A percentile compares a stretch with the other conserved stretches of the same genome.
Evolutionary conservation across 2,329 filamentous ascomycete genomes (phyloP).

Genomic region (Endoconidiophora laricicola): DNA sequence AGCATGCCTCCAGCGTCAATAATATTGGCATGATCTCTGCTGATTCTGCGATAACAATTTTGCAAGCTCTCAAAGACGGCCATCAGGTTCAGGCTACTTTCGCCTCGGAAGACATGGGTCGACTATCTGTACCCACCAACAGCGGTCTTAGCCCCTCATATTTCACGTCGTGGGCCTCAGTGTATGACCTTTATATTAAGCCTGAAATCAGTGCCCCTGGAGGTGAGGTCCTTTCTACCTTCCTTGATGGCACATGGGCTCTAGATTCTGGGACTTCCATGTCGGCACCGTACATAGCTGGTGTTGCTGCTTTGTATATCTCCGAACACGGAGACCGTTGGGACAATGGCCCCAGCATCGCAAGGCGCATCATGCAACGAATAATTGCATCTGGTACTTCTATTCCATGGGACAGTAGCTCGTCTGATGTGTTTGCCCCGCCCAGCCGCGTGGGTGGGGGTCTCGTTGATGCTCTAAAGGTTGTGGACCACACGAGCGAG

Average conservation of each 20-base stretch:
- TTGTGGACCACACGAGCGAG: constrained; percentile 24
- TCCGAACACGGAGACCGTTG: constrained; percentile 25
- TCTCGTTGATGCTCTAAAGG: constrained; percentile 29
- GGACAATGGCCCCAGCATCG: constrained; percentile 15
- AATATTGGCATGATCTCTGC: neutral
- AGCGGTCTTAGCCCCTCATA: neutral
- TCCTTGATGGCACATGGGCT: constrained; percentile 23
- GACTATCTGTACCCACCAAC: neutral
- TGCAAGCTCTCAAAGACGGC: constrained; percentile 16
- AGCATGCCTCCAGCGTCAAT: constrained; percentile 10
- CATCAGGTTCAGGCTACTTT: constrained; percentile 26
- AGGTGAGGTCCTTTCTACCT: constrained; percentile 32
- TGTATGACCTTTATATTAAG: constrained; percentile 32
- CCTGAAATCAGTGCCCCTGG: constrained; percentile 34
- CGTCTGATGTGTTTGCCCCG: constrained; percentile 17
- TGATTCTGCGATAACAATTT: constrained; percentile 17
- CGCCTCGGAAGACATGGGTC: constrained; percentile 14
- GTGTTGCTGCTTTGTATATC: constrained; percentile 30
- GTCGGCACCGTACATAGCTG: constrained; percentile 37
- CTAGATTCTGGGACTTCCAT: constrained; percentile 38
- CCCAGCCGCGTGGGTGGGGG: constrained; percentile 28
- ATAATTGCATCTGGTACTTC: constrained; percentile 6
- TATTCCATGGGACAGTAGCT: constrained; percentile 9
- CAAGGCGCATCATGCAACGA: neutral
- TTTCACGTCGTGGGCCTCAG: neutral